phyloP scores from a whole-genome alignment of 768 basidiomycete species.

The Rhizopogon salebrosus region DNA sequence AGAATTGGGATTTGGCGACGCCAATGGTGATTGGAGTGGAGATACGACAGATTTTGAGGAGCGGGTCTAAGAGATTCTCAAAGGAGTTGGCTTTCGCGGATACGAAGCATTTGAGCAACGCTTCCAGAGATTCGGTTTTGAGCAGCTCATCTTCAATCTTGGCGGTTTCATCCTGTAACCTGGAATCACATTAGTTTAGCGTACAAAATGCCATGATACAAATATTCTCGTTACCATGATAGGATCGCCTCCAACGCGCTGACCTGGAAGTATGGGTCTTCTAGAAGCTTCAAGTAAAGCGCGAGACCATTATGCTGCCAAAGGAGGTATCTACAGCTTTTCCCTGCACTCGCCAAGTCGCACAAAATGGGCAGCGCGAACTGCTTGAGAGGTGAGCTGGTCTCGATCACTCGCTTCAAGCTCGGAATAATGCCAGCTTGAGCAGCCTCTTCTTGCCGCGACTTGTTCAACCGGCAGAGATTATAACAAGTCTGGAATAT shows the following conservation, averaged over 20 bases:
- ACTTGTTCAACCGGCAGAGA: conserved; percentile 90
- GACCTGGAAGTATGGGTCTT: conserved; percentile 89
- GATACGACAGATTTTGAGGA: conserved; percentile 85
- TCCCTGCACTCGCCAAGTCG: conserved; percentile 92
- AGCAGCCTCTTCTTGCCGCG: conserved; percentile 94
- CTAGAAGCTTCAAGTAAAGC: conserved; percentile 73
- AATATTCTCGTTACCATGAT: conserved; percentile 59
- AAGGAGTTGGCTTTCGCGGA: conserved; percentile 85
- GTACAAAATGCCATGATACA: neutral
- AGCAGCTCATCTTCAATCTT: conserved; percentile 87
- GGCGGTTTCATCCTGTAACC: conserved; percentile 93
- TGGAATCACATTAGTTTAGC: conserved; percentile 24
- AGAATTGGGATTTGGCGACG: conserved; percentile 78
- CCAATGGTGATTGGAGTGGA: conserved; percentile 71
- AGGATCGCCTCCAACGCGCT: conserved; percentile 87
- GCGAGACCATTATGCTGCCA: conserved; percentile 92
- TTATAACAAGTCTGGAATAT: conserved; percentile 98
- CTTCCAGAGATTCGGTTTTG: conserved; percentile 58
- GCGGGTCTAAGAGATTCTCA: conserved; percentile 87
- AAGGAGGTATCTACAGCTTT: conserved; percentile 81
- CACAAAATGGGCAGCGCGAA: conserved; percentile 96
- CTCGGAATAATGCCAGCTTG: conserved; percentile 93
- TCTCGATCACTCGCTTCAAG: conserved; percentile 83
- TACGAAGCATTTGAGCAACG: conserved; percentile 75
- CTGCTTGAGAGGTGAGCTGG: conserved; percentile 89